Evolutionary conservation across 2,329 filamentous ascomycete species (phyloP), one percentile per base, ranked within the genome.

Genomic region (Fusarium sp.): DNA sequence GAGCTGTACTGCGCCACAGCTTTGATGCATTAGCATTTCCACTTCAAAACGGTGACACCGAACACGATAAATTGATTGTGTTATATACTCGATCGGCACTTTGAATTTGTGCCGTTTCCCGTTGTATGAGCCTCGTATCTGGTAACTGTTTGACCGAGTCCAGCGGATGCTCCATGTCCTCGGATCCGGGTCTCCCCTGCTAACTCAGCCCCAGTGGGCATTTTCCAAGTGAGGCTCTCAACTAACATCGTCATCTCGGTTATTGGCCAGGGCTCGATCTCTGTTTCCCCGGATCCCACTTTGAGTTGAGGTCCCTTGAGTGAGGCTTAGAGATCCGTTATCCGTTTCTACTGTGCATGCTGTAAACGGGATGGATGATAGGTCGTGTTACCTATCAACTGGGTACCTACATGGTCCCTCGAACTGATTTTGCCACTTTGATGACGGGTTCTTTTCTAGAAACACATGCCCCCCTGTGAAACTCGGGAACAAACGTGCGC

Each of bases 391-490:
- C 49, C 39, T 26, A 34, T 40, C 6, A 10, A 8, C 34, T 15
- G 41, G 55, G 45, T 29, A 47, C 39, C 42, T 55, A 47, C 56
- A 61, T 46, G 34, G 29, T 31, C 38, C 48, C 42, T 48, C n/a
- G 38, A 43, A 39, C 29, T 39, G n/a, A 39, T 29, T 44, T 61
- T 51, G 61, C 57, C 61, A 65, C 52, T 47, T 48, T 50, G 52
- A 51, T 65, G 61, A 54, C 47, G 54, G 58, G 51, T 65, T 64
- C 36, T 34, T 44, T 62, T 47, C 43, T 62, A 61, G 56, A 61
- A 61, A 45, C 35, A 15, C 39, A n/a, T 61, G 58, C 47, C 52
- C 43, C 39, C 19, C 39, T 53, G 35, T 47, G 43, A 43, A 58
- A 53, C 59, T 55, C 53, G 22, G 15, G 11, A 22, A n/a, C 35